Percentiles rank a stretch among this genome's conserved stretches.
These are phyloP conservation scores for Sarcodon sp. DNA, from an alignment of 768 basidiomycete species.

Conservation along the genomic window DNA sequence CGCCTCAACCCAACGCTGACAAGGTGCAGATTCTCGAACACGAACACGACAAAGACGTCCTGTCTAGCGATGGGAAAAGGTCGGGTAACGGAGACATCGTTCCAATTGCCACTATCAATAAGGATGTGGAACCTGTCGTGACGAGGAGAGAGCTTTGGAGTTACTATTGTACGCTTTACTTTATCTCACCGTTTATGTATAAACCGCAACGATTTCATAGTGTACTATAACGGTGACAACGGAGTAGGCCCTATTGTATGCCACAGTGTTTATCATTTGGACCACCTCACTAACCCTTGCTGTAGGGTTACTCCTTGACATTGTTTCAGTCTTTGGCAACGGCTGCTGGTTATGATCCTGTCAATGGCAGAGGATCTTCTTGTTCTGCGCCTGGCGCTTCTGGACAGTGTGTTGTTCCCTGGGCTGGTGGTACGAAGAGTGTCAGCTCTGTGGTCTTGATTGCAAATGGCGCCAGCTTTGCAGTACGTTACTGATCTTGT, in stretches of 20 bases:
- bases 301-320: constrained; percentile 44
- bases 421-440: constrained; percentile 60
- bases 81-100: not conserved
- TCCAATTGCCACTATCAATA: not conserved
- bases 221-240: constrained; percentile 76
- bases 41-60: no score
- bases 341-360: constrained; percentile 64
- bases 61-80: no score
- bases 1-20: no score
- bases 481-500: constrained; percentile 24
- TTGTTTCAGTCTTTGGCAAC: constrained; percentile 62
- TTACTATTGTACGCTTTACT: not conserved
- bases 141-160: not conserved
- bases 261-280: not conserved
- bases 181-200: not conserved
- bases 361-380: constrained; percentile 55
- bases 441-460: constrained; percentile 70
- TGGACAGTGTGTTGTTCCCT: constrained; percentile 68
- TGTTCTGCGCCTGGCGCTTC: constrained; percentile 46
- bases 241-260: constrained; percentile 45
- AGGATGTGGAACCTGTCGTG: not conserved
- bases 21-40: no score
- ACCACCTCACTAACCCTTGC: not conserved
- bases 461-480: constrained; percentile 66
- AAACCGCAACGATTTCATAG: constrained; percentile 19